Conservation (phyloP, 768 basidiomycete genomes). For the Saitozyma podzolica region DNA sequence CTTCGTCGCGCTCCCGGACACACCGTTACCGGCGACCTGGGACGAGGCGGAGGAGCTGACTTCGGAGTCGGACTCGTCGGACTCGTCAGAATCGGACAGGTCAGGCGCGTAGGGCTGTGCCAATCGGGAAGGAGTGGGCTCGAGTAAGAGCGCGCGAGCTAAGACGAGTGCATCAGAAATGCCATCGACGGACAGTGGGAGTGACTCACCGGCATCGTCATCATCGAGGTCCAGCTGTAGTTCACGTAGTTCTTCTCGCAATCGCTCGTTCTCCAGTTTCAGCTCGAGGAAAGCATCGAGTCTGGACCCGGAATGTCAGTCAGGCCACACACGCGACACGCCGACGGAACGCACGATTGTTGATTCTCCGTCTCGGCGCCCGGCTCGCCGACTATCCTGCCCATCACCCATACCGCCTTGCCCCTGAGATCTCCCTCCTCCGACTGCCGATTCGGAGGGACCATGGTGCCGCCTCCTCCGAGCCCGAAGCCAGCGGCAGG, state of each 20-base stretch:
- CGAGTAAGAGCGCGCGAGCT: too few relatives aligned
- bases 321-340: neutral
- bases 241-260: conserved; percentile 61
- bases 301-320: conserved; percentile 12
- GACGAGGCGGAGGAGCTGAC: too few relatives aligned
- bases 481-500: conserved; percentile 7
- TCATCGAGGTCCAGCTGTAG: conserved; percentile 40
- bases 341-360: conserved; percentile 34
- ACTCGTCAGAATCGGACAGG: too few relatives aligned
- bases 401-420: conserved; percentile 52
- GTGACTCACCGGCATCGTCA: conserved; percentile 26
- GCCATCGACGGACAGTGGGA: neutral
- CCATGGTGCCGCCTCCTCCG: conserved; percentile 10
- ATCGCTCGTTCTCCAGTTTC: conserved; percentile 79
- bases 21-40: too few relatives aligned
- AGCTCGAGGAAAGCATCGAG: conserved; percentile 67
- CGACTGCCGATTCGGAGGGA: conserved; percentile 5
- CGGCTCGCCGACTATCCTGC: conserved; percentile 29
- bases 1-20: conserved; percentile 3
- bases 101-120: too few relatives aligned
- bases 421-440: conserved; percentile 27
- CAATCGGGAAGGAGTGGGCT: too few relatives aligned
- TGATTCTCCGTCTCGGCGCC: conserved; percentile 17
- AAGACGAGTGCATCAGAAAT: too few relatives aligned
- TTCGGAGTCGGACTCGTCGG: too few relatives aligned